Evolutionary conservation across 441 rosid genomes (phyloP), one percentile per base, ranked within the genome.

Genomic region (Adansonia rubrostipa): DNA sequence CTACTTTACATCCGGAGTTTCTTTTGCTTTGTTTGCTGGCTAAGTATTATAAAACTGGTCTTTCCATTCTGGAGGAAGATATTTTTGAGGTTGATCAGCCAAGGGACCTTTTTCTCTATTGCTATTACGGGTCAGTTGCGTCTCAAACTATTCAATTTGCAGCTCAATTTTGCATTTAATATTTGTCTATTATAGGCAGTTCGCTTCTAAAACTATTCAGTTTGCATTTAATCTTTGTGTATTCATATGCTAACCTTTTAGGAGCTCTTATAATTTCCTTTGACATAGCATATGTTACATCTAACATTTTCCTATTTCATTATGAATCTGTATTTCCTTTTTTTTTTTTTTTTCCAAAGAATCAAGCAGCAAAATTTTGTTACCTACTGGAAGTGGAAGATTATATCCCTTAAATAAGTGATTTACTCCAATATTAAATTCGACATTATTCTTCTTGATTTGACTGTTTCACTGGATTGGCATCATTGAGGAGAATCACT

Each of bases 41-140:
- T 0, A 92, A 91, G 84, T 85, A 85, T 80, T 94, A 96, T 74
- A 93, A 90, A 86, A 79, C 89, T 69, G 98, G 97, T 69, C 83
- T 90, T 81, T 89, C 98, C 42, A 66, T 94, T 78, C 82, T 97
- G 78, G 95, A 88, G 86, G 98, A 97, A 84, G 93, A 95, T 80
- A 89, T 92, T 79, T 82, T 89, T 74, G 99, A 97, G 84, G 88
- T 97, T 85, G 96, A 90, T 83, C 97, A 87, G 80, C 99, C 97
- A 3, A 94, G 90, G 78, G 98, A 94, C 82, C 83, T 93, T 86
- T 94, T 85, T 82, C 96, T 93, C 77, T 97, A 93, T 80, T 91
- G 95, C 80, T 97, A 94, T 78, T 97, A 97, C 76, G 98, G 98
- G 99, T 97, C 50, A 77, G 93, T 84, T 82, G 74, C 83, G 89